A percentile compares a stretch with the other conserved stretches of the same genome.
Evolutionary conservation across 495 filamentous ascomycete genomes (phyloP).

Genomic region (Podospora pseudocomata): DNA sequence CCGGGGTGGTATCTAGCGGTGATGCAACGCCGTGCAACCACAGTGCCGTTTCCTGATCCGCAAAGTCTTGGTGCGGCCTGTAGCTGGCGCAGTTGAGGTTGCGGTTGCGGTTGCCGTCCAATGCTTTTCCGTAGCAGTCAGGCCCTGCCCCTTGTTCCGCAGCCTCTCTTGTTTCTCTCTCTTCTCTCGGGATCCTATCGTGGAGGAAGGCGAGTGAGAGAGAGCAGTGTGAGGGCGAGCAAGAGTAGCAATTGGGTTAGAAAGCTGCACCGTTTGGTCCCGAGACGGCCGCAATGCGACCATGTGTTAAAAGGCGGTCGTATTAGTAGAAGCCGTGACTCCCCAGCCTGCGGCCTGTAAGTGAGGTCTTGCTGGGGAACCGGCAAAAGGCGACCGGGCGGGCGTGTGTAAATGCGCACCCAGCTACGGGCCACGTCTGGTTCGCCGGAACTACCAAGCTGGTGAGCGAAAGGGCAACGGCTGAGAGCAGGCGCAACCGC

Average conservation of each 20-base stretch:
- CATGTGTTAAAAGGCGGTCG: constrained; percentile 25
- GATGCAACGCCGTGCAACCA: constrained; percentile 37
- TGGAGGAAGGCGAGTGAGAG: not conserved
- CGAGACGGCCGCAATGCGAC: constrained; percentile 27
- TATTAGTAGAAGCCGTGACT: constrained; percentile 32
- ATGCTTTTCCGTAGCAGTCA: constrained; percentile 4
- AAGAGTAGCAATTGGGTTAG: constrained; percentile 13
- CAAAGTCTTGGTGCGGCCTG: constrained; percentile 17
- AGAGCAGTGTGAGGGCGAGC: not conserved
- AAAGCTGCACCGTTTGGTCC: constrained; percentile 31
- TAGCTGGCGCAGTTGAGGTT: constrained; percentile 17
- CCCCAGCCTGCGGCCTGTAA: constrained; percentile 21
- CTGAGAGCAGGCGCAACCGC: not conserved
- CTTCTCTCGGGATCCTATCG: not conserved
- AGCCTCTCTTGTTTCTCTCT: constrained; percentile 1
- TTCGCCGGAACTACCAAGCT: constrained; percentile 5
- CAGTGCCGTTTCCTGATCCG: constrained; percentile 31
- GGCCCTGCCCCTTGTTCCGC: constrained; percentile 12
- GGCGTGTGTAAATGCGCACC: constrained; percentile 19
- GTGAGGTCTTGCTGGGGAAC: constrained; percentile 15
- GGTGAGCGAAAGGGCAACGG: constrained; percentile 4
- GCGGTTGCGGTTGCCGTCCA: constrained; percentile 6
- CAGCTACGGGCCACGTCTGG: constrained; percentile 8
- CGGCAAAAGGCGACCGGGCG: constrained; percentile 28
- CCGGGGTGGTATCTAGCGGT: constrained; percentile 26